Evolutionary conservation across 192 early-diverging fungal species (phyloP).

Genomic region (Rhizophagus clarus): DNA sequence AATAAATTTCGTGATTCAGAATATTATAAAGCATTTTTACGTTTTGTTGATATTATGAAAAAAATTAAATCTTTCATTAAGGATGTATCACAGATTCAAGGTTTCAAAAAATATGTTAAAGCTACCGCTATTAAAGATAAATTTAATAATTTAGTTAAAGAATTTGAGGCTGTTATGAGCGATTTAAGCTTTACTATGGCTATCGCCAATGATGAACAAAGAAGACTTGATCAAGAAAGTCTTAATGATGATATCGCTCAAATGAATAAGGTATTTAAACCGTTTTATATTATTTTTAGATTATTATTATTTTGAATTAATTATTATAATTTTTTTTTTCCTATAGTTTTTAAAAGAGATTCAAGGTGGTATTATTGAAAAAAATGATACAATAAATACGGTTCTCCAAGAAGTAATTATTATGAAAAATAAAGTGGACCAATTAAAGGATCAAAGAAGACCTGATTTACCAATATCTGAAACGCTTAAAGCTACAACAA

Average conservation of each 20-base stretch:
- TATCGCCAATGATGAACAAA: conserved; percentile 24
- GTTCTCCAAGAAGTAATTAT: conserved; percentile 17
- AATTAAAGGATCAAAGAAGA: not conserved
- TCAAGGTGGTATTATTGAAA: conserved; percentile 1
- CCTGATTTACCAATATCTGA: not conserved
- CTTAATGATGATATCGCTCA: conserved; percentile 4
- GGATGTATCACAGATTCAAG: conserved; percentile 23
- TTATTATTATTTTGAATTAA: not conserved
- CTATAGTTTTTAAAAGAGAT: conserved; percentile 19
- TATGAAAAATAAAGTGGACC: conserved; percentile 20
- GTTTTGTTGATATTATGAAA: conserved; percentile 15
- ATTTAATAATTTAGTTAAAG: conserved; percentile 9
- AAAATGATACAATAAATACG: conserved; percentile 17
- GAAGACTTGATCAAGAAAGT: conserved; percentile 13
- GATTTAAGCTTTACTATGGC: conserved; percentile 19
- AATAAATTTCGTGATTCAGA: not conserved
- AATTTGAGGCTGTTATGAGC: conserved; percentile 4
- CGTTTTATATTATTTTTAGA: conserved; percentile 3
- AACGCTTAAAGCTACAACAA: not conserved
- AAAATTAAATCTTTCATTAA: conserved; percentile 25
- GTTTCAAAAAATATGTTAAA: conserved; percentile 21
- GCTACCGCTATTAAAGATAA: not conserved
- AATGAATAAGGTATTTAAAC: conserved; percentile 27
- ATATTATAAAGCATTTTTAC: conserved; percentile 17
- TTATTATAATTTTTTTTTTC: not conserved